phyloP scores from a whole-genome alignment of 768 basidiomycete species.

The Tricholoma furcatifolium region DNA sequence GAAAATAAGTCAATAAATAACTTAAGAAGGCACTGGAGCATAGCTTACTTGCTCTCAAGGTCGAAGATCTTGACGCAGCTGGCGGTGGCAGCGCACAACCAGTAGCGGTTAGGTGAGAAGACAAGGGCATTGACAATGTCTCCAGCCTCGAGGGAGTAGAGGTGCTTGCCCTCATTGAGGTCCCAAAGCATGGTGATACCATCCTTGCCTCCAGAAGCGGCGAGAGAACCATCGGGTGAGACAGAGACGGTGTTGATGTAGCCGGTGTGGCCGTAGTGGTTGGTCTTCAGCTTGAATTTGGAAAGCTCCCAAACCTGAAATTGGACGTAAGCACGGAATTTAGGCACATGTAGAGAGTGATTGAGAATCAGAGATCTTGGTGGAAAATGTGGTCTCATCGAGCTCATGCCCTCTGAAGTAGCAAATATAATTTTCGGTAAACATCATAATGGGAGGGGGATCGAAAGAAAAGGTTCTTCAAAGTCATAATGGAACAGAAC shows the following conservation, averaged over 20 bases:
- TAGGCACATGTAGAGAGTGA: constrained; percentile 32
- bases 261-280: constrained; percentile 99
- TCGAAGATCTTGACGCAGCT: constrained; percentile 99
- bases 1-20: constrained; percentile 4
- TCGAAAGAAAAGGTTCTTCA: not conserved
- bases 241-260: constrained; percentile 99
- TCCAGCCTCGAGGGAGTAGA: constrained; percentile 98
- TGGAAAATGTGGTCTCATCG: constrained; percentile 75
- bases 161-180: constrained; percentile 99
- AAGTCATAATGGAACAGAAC: constrained; percentile 1
- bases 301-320: constrained; percentile 97
- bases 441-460: constrained; percentile 29
- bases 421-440: constrained; percentile 63
- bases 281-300: constrained; percentile 99
- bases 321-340: constrained; percentile 11
- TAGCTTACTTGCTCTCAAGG: constrained; percentile 94
- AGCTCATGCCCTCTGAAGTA: constrained; percentile 75
- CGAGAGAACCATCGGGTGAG: constrained; percentile 97
- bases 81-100: constrained; percentile 97
- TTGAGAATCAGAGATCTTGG: constrained; percentile 70
- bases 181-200: constrained; percentile 99
- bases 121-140: constrained; percentile 99
- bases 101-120: constrained; percentile 99
- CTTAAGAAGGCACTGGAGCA: not conserved
- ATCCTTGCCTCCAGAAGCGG: constrained; percentile 99